Evolutionary conservation across 2,329 filamentous ascomycete species (phyloP), one percentile per base, ranked within the genome.

Genomic region (Penicillium brevicompactum): DNA sequence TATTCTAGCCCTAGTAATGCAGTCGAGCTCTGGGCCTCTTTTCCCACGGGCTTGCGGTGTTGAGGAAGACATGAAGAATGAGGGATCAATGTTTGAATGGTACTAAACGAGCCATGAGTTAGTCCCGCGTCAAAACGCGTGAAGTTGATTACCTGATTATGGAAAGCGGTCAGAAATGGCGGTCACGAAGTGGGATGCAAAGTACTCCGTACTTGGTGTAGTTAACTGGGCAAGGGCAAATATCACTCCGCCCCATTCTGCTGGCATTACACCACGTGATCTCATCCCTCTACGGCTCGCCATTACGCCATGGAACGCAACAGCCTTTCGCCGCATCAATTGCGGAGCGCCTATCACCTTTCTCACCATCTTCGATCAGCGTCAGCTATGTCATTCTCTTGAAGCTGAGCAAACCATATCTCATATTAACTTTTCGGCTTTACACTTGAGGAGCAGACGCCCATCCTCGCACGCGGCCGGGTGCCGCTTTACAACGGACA

Each of bases 401-500:
- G 21, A 37, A 58, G 38, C 8, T 46, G 41, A 49, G 16, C 4
- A 27, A 57, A 44, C 52, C 43, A n/a, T 24, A 48, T 50, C 34
- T 32, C 31, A 53, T n/a, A 47, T 46, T 21, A 27, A 5, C n/a
- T 27, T 45, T 46, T 49, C 34, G 8, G 5, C 31, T 46, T 11
- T 41, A 49, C 34, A 49, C 47, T 37, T 34, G 50, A 60, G 63
- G 64, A 63, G 62, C 47, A 57, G 44, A 55, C 53, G 43, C 40
- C 50, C 45, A 49, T 41, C 44, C 59, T 56, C 57, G 46, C 57
- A 45, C 58, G 70, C 73, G 73, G 73, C 73, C 69, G 47, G 67
- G 72, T 57, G 73, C 73, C 72, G 73, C 70, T 65, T 49, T 63
- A 57, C 47, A 63, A 63, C 61, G 60, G 67, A 68, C 65, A 66